Evolutionary conservation across 495 filamentous ascomycete species (phyloP).

Genomic region (Mytilinidion resinicola): DNA sequence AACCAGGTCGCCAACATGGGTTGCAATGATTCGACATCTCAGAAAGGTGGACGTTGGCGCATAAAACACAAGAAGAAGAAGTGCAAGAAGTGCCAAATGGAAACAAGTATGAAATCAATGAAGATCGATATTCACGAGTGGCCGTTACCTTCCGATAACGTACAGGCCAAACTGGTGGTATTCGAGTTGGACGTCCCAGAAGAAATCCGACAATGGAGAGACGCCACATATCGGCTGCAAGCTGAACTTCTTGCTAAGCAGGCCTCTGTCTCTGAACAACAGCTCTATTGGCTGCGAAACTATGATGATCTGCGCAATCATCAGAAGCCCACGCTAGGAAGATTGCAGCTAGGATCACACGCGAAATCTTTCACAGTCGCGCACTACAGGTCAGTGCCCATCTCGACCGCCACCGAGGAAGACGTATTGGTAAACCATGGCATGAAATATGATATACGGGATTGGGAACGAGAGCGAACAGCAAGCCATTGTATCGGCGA

Average conservation of each 20-base stretch:
- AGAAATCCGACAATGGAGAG: background rate
- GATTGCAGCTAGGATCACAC: background rate
- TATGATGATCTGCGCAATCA: conserved; percentile 1
- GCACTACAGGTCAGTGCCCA: conserved; percentile 27
- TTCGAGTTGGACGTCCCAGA: conserved; percentile 1
- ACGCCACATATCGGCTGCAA: background rate
- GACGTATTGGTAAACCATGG: conserved; percentile 9
- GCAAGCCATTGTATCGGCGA: background rate
- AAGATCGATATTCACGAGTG: background rate
- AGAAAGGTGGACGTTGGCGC: background rate
- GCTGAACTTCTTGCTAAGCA: conserved; percentile 13
- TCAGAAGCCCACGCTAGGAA: background rate
- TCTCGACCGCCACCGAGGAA: conserved; percentile 18
- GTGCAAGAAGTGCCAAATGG: background rate
- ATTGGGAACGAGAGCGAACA: background rate
- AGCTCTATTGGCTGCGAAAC: background rate
- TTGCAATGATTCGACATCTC: background rate
- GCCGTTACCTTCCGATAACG: background rate
- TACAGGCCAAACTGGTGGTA: background rate
- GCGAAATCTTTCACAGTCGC: background rate
- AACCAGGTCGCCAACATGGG: background rate
- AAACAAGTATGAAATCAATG: background rate
- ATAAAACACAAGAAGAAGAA: background rate
- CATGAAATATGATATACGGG: conserved; percentile 10
- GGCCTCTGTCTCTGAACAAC: conserved; percentile 3